phyloP scores from a whole-genome alignment of 257 asterid genomes.

The Vinca minor region DNA sequence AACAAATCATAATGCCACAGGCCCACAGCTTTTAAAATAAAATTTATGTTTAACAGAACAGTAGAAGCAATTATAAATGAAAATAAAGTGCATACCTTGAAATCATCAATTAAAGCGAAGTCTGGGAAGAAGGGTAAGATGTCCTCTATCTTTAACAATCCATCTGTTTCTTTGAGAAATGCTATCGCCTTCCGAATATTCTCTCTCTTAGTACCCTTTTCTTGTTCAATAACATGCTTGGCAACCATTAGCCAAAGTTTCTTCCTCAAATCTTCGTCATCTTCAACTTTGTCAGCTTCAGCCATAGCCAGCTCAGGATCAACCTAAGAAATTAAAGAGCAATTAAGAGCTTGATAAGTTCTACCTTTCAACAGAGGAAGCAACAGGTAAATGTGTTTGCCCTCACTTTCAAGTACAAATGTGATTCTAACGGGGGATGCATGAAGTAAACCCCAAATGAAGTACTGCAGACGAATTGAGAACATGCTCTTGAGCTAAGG shows the following conservation, averaged over 20 bases:
- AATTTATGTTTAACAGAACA: too few species aligned
- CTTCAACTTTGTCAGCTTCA: slow-evolving; percentile 98
- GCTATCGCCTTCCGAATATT: slow-evolving; percentile 96
- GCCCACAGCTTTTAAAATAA: too few species aligned
- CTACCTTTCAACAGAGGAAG: background rate
- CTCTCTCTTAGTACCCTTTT: slow-evolving; percentile 96
- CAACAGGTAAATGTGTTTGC: background rate
- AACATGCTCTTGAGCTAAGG: background rate
- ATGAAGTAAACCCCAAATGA: background rate
- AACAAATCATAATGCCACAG: too few species aligned
- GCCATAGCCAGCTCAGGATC: slow-evolving; percentile 99
- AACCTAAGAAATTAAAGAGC: slow-evolving; percentile 53
- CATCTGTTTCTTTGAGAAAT: slow-evolving; percentile 96
- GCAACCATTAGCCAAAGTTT: slow-evolving; percentile 99
- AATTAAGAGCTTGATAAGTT: slow-evolving; percentile 9
- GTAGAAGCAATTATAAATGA: too few species aligned
- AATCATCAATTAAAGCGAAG: slow-evolving; percentile 92
- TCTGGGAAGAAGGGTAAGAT: slow-evolving; percentile 95
- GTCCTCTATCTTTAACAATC: slow-evolving; percentile 93
- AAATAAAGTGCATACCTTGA: too few species aligned
- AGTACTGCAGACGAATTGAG: too few species aligned
- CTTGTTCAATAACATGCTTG: slow-evolving; percentile 89
- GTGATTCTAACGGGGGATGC: too few species aligned
- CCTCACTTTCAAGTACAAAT: too few species aligned
- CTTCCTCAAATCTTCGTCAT: slow-evolving; percentile 92